Base-by-base conservation (phyloP, 140 eudicot species). In the Flaveria floridana region DNA sequence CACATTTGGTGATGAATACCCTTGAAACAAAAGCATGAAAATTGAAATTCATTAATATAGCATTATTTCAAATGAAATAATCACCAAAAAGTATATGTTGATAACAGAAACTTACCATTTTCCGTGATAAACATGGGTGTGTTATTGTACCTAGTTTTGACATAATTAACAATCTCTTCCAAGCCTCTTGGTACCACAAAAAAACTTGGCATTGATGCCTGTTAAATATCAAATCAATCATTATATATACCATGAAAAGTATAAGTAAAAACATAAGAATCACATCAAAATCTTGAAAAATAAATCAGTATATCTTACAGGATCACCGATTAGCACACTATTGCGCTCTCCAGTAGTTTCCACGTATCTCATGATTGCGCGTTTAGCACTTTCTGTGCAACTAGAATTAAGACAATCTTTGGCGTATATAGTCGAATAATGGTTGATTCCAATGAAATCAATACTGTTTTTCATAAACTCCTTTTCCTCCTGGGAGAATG, bases 181-280 rank as follows among this genome's bases (percentile, higher is more conserved):
- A 89, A 83, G 75, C 95, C 98, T 79, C 85, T 71, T 18, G 98
- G 96, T 21, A 92, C 96, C 12, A 92, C 98, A 63, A 46, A 87
- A 23, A 87, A 87, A 9, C 78, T 53, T 5, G 65, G 37, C 80
- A 84, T 66, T 57, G 80, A 88, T 10, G 87, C 83, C 98, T 89
- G 64, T 77, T 81, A n/a, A n/a, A 11, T 52, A 71, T 78, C 73
- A 80, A 64, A 80, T 3, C 6, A n/a, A 39, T 79, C 37, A 3
- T 26, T 6, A 28, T 58, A 14, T 44, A 66, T 19, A 66, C 16
- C 39, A 11, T 39, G 42, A 55, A 61, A 42, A 28, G 46, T 39
- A 65, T 5, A 53, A 34, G 41, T 5, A 50, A 12, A 23, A 48
- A 52, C 20, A 21, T 46, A 48, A 59, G 23, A 62, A 52, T 12